These are phyloP conservation scores for Zalerion maritima DNA, from an alignment of 495 filamentous ascomycete genomes.

Conservation along the genomic window DNA sequence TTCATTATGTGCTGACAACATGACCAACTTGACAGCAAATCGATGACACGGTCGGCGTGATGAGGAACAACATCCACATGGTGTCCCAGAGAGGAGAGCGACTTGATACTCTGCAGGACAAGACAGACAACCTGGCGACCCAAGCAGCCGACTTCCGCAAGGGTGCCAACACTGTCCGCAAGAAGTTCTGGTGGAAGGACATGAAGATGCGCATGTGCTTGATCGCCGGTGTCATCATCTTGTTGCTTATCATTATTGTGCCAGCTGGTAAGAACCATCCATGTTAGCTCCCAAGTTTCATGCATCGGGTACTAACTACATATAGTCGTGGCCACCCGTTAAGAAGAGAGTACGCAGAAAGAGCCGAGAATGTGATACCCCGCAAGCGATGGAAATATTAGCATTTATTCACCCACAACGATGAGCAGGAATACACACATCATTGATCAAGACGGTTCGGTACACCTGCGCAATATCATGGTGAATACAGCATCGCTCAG, in stretches of 20 bases:
- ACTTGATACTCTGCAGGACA: slow-evolving; percentile 82
- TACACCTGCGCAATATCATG: too few species aligned
- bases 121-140: slow-evolving; percentile 83
- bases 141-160: slow-evolving; percentile 89
- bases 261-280: slow-evolving; percentile 50
- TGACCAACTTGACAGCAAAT: slow-evolving; percentile 56
- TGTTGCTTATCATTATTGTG: slow-evolving; percentile 85
- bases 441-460: too few species aligned
- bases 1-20: slow-evolving; percentile 3
- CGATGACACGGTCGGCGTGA: slow-evolving; percentile 79
- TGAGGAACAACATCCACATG: slow-evolving; percentile 91
- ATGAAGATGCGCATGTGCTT: slow-evolving; percentile 99
- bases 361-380: too few species aligned
- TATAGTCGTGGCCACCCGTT: too few species aligned
- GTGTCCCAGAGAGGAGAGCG: slow-evolving; percentile 81
- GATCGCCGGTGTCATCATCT: slow-evolving; percentile 70
- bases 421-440: too few species aligned
- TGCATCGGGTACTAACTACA: too few species aligned
- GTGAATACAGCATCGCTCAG: too few species aligned
- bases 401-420: too few species aligned
- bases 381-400: too few species aligned
- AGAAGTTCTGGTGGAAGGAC: slow-evolving; percentile 77
- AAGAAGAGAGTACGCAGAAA: too few species aligned
- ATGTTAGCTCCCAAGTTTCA: not conserved
- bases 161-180: slow-evolving; percentile 87